Evolutionary conservation across 805 yeast genomes (phyloP).

Genomic region (Metschnikowia peoriensis): DNA sequence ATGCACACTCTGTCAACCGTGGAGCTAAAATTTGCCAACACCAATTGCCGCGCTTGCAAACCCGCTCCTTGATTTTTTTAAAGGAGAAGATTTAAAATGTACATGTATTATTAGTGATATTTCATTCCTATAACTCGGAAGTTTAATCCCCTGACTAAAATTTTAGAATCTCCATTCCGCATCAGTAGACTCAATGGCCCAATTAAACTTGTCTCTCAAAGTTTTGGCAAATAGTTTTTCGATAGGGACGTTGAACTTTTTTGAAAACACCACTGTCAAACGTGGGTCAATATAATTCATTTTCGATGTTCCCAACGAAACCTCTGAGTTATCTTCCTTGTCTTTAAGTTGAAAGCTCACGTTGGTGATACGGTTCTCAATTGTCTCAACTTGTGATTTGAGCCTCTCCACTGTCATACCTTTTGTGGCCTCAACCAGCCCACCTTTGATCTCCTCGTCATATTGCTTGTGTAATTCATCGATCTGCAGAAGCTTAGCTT

Average conservation of each 20-base stretch:
- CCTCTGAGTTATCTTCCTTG: slow-evolving; percentile 91
- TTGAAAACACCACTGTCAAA: slow-evolving; percentile 82
- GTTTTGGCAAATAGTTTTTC: slow-evolving; percentile 92
- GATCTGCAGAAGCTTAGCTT: slow-evolving; percentile 56
- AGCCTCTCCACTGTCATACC: slow-evolving; percentile 64
- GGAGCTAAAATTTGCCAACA: too few relatives aligned
- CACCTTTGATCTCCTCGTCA: slow-evolving; percentile 55
- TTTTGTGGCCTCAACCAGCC: slow-evolving; percentile 54
- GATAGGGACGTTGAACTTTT: slow-evolving; percentile 82
- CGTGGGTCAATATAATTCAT: slow-evolving; percentile 95
- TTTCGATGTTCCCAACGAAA: slow-evolving; percentile 89
- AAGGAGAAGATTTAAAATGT: too few relatives aligned
- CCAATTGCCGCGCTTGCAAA: too few relatives aligned
- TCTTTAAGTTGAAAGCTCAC: slow-evolving; percentile 78
- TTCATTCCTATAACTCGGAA: not conserved
- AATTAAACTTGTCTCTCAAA: slow-evolving; percentile 83
- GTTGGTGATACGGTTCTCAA: slow-evolving; percentile 68
- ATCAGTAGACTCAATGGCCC: slow-evolving; percentile 94
- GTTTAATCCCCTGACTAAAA: not conserved
- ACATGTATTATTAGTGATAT: too few relatives aligned
- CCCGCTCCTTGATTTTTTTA: too few relatives aligned
- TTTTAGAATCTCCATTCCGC: slow-evolving; percentile 77
- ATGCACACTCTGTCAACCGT: too few relatives aligned
- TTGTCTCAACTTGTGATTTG: slow-evolving; percentile 63
- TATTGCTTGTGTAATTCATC: slow-evolving; percentile 52